A percentile compares a stretch with the other conserved stretches of the same genome.
Evolutionary conservation across 306 rosid species (phyloP).

Genomic region (Notholithocarpus densiflorus): DNA sequence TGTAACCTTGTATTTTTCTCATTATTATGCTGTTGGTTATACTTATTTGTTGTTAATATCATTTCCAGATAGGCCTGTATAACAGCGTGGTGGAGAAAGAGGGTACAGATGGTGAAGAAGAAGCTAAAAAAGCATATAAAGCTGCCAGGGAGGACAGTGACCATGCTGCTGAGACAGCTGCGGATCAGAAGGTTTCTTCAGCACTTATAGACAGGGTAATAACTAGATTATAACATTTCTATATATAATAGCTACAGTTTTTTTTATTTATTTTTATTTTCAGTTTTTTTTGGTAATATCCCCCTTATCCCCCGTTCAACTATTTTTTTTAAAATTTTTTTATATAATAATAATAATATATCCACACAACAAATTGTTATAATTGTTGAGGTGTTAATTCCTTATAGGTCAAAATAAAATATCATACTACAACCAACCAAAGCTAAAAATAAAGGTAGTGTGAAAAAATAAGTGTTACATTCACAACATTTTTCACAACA

Average conservation of each 20-base stretch:
- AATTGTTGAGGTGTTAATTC: no score
- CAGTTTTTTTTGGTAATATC: no score
- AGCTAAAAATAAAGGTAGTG: no score
- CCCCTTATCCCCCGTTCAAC: no score
- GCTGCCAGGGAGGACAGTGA: slow-evolving; percentile 52
- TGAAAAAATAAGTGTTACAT: no score
- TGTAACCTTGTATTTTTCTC: neutral
- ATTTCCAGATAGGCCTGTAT: slow-evolving; percentile 39
- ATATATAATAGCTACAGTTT: neutral
- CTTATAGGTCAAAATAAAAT: no score
- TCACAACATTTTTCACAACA: no score
- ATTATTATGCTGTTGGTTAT: neutral
- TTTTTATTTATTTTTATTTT: no score
- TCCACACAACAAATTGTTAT: no score
- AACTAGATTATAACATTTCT: neutral
- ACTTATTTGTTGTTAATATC: neutral
- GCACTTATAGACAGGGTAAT: slow-evolving; percentile 47
- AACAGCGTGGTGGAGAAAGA: slow-evolving; percentile 51
- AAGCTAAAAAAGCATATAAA: slow-evolving; percentile 38
- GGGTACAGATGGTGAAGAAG: slow-evolving; percentile 36
- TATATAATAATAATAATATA: no score
- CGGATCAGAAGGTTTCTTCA: slow-evolving; percentile 38
- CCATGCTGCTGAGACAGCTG: slow-evolving; percentile 24
- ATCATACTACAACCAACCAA: no score
- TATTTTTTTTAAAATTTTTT: no score